Conservation (phyloP, 768 basidiomycete species). For the Suillus discolor region DNA sequence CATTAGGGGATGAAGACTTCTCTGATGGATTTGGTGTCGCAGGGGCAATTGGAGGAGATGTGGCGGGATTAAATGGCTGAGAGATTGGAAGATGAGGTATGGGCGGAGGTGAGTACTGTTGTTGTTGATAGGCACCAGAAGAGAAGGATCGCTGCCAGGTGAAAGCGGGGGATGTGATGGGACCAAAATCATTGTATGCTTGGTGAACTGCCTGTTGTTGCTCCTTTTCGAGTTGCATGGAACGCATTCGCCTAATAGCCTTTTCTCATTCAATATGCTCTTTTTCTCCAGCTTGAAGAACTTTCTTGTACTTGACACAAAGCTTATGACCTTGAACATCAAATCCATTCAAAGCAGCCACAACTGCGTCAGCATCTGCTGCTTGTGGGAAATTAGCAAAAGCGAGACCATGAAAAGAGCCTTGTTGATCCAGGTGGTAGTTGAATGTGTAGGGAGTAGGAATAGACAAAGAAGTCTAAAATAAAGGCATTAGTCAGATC, state of each 20-base stretch:
- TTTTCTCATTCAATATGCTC: slow-evolving; percentile 98
- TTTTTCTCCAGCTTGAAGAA: slow-evolving; percentile 98
- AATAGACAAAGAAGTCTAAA: slow-evolving; percentile 85
- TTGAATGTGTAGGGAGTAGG: slow-evolving; percentile 99
- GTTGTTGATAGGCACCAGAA: slow-evolving; percentile 59
- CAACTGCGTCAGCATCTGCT: slow-evolving; percentile 91
- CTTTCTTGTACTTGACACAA: slow-evolving; percentile 99
- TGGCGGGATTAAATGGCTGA: slow-evolving; percentile 43
- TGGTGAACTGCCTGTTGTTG: slow-evolving; percentile 49
- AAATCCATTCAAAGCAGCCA: slow-evolving; percentile 94
- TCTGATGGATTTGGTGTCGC: slow-evolving; percentile 66
- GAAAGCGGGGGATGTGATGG: slow-evolving; percentile 55
- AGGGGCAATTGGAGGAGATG: slow-evolving; percentile 57
- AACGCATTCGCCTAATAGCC: slow-evolving; percentile 96
- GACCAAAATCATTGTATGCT: slow-evolving; percentile 76
- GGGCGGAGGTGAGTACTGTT: slow-evolving; percentile 68
- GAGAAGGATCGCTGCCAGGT: slow-evolving; percentile 78
- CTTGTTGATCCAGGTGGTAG: slow-evolving; percentile 96
- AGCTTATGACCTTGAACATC: slow-evolving; percentile 96
- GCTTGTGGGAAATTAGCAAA: slow-evolving; percentile 97
- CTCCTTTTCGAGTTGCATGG: slow-evolving; percentile 93
- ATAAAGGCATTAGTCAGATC: slow-evolving; percentile 15
- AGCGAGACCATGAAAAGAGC: slow-evolving; percentile 94
- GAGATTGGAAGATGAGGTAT: slow-evolving; percentile 41
- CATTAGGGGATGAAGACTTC: slow-evolving; percentile 59